Evolutionary conservation across 805 yeast genomes (phyloP), one percentile per base, ranked within the genome.

Genomic region (Kodamaea hsintzibuensis): DNA sequence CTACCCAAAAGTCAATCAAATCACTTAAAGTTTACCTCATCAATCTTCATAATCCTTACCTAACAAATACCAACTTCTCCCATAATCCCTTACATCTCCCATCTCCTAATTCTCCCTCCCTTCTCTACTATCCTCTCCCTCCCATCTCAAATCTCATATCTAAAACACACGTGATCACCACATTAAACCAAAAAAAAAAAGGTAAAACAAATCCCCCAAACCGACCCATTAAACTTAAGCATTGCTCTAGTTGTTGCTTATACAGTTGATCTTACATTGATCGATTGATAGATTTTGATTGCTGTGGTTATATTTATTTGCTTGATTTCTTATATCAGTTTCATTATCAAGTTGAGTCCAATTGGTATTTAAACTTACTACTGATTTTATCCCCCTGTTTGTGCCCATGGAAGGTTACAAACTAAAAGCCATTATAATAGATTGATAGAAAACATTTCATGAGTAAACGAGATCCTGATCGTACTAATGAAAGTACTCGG

Each of bases 391-490:
- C 49, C 42, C n/a, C 49, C 49, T 47, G 37, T 47, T 47, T 47
- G 49, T 47, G 22, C 49, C 33, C 49, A 35, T 19, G 18, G 38
- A 10, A 4, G 25, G 25, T 22, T 35, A 19, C 35, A 35, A 12
- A 18, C 19, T 18, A 22, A 25, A 27, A 45, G n/a, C 33, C 18
- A 18, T 7, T n/a, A 18, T 45, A 10, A 45, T 45, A 45, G 48
- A 45, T 7, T 27, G 14, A 45, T 35, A 47, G 25, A 46, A n/a
- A 39, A 30, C 18, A 27, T 22, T 22, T 7, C 19, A 50, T 51
- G 54, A 51, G 54, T 22, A 49, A 51, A 12, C 54, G 39, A 16
- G 47, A 37, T 35, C n/a, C 33, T 3, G 16, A 17, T 9, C 33
- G 47, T 14, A n/a, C 18, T 27, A 30, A 7, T 12, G 47, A 25